Conservation (phyloP, 2,329 filamentous ascomycete species). For the Colletotrichum trifolii region DNA sequence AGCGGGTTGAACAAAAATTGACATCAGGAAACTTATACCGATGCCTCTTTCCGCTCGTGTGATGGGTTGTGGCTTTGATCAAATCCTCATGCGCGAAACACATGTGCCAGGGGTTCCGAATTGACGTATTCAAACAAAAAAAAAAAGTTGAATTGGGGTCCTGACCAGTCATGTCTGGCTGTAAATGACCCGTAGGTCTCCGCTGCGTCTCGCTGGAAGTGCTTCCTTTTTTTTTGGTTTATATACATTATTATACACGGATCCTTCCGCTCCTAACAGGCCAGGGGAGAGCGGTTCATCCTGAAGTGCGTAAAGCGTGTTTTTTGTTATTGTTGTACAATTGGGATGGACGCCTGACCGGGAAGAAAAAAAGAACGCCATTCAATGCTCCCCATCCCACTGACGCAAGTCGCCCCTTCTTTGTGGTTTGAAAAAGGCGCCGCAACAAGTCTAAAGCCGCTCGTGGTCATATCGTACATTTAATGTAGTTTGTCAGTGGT, state of each 20-base stretch:
- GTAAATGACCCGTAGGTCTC: too few relatives aligned
- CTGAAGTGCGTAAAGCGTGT: not conserved
- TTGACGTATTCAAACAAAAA: too few relatives aligned
- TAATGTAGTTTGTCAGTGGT: not conserved
- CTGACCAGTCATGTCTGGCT: too few relatives aligned
- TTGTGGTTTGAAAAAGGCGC: too few relatives aligned
- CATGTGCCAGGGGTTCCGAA: too few relatives aligned
- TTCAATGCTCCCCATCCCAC: not conserved
- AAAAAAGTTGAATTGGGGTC: too few relatives aligned
- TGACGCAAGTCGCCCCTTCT: too few relatives aligned
- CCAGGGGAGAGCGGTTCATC: not conserved
- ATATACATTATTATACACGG: conserved; percentile 14
- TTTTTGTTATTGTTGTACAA: not conserved
- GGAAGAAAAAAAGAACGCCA: not conserved
- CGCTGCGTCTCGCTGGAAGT: not conserved
- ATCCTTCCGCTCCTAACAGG: not conserved
- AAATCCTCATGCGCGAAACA: too few relatives aligned
- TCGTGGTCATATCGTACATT: conserved; percentile 17
- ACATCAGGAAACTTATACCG: not conserved
- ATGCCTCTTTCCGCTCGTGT: too few relatives aligned
- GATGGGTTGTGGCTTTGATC: too few relatives aligned
- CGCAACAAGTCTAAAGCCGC: conserved; percentile 6
- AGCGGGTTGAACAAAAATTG: conserved; percentile 10
- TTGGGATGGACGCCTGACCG: too few relatives aligned
- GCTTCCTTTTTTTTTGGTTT: not conserved